Base-by-base conservation (phyloP, 345 rosid species). In the Passiflora organensis region DNA sequence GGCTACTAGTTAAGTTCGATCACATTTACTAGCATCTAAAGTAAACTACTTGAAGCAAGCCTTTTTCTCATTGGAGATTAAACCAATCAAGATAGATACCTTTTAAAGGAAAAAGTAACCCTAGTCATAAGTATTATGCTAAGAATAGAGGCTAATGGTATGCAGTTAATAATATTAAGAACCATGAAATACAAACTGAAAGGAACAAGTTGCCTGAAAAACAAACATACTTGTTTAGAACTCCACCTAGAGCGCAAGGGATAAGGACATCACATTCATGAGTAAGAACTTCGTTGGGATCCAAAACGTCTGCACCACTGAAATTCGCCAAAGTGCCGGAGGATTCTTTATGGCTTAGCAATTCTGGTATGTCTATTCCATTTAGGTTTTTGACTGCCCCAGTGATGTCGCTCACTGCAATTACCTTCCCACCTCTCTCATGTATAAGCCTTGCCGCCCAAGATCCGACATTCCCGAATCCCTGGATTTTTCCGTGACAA, bases 181-280 rank as follows among this genome's bases (percentile, higher is more conserved):
- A 44, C 6, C 6, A 44, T 44, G 22, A 44, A 44, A 18, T 28
- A 28, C 22, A 17, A 44, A 21, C 1, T 0, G 2, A 42, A 39
- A 25, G 1, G 18, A 32, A 0, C 19, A 16, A 6, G 6, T 32
- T 1, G 25, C 13, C 13, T 20, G 14, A 4, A 21, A 23, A 25
- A 0, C n/a, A n/a, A 28, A n/a, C 20, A 13, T 36, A 54, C 72
- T 14, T 45, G 51, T 28, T 62, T 17, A 62, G 51, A 45, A 68
- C 64, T 13, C 67, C 73, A 23, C 73, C 67, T 11, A 68, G 6
- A 9, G 67, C 68, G 20, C 67, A 57, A 13, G 68, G 64, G 3
- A 68, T 62, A 34, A 62, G 56, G 46, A 68, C 61, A 56, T 68
- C 73, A 51, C 73, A 68, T 17, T 68, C 63, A 37, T 42, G 51